phyloP scores from a whole-genome alignment of 2,329 filamentous ascomycete species.

The Aspergillus melleus region DNA sequence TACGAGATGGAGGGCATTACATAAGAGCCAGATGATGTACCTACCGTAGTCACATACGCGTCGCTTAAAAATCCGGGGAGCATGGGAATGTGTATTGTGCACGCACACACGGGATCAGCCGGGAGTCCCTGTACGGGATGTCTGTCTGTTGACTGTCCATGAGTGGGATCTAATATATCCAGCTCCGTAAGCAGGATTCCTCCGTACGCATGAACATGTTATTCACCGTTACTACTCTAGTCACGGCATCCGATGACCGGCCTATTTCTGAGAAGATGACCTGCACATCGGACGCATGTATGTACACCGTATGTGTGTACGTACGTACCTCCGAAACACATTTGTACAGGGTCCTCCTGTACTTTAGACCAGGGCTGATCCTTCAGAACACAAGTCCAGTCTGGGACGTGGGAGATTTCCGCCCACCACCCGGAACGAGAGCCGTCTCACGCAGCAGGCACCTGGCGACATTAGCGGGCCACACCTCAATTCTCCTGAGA shows the following conservation, averaged over 20 bases:
- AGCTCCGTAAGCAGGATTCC: too few relatives aligned
- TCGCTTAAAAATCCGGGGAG: slow-evolving; percentile 12
- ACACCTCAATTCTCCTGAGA: slow-evolving; percentile 8
- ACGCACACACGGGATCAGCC: slow-evolving; percentile 11
- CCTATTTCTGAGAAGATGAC: neutral
- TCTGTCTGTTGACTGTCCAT: slow-evolving; percentile 1
- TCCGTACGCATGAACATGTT: too few relatives aligned
- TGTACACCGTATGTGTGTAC: neutral
- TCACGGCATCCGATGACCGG: neutral
- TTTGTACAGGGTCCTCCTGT: too few relatives aligned
- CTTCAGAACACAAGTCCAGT: neutral
- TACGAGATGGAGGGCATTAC: slow-evolving; percentile 4
- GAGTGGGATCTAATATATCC: neutral
- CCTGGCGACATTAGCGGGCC: slow-evolving; percentile 9
- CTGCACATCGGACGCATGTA: neutral
- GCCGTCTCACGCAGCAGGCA: neutral
- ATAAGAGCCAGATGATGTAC: neutral
- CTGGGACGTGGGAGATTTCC: neutral
- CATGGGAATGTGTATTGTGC: slow-evolving; percentile 16
- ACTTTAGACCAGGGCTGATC: neutral
- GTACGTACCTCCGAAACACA: neutral
- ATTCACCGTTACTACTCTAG: too few relatives aligned
- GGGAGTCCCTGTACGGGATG: neutral
- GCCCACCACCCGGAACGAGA: slow-evolving; percentile 3
- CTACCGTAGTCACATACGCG: neutral